phyloP scores from a whole-genome alignment of 768 basidiomycete species.

The Pisolithus orientalis region DNA sequence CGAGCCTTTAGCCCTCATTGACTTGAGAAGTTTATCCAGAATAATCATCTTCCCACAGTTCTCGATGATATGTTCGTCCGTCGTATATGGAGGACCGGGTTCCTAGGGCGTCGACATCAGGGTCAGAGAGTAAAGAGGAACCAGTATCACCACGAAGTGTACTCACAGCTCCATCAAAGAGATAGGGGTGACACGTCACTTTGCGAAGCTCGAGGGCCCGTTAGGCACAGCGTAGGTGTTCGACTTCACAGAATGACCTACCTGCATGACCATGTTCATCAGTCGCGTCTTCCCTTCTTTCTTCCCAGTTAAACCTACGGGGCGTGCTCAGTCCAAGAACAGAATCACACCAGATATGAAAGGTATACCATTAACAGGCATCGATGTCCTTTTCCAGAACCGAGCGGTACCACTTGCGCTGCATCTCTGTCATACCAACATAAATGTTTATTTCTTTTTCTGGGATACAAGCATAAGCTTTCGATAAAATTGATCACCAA shows the following conservation, averaged over 20 bases:
- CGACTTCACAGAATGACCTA: slow-evolving; percentile 25
- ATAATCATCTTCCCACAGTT: slow-evolving; percentile 98
- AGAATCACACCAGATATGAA: neutral
- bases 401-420: slow-evolving; percentile 95
- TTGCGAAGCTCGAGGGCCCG: slow-evolving; percentile 51
- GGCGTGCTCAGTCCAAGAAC: neutral
- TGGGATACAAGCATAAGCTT: slow-evolving; percentile 20
- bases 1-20: slow-evolving; percentile 90
- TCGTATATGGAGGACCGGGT: slow-evolving; percentile 97
- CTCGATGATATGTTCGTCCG: slow-evolving; percentile 91
- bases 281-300: slow-evolving; percentile 97
- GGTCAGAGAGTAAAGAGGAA: neutral
- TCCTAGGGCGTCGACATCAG: slow-evolving; percentile 45
- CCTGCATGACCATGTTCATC: slow-evolving; percentile 99
- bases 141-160: neutral
- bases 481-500: neutral
- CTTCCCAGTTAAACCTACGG: slow-evolving; percentile 80
- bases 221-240: slow-evolving; percentile 1
- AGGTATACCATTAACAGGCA: slow-evolving; percentile 82
- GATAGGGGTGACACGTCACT: slow-evolving; percentile 87
- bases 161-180: slow-evolving; percentile 85
- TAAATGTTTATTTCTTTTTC: slow-evolving; percentile 99
- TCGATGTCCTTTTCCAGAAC: slow-evolving; percentile 98
- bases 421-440: slow-evolving; percentile 95
- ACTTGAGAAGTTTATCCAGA: slow-evolving; percentile 83